Evolutionary conservation across 1,284 basidiomycete species (phyloP), one percentile per base, ranked within the genome.

Genomic region (Schizophyllum amplum): DNA sequence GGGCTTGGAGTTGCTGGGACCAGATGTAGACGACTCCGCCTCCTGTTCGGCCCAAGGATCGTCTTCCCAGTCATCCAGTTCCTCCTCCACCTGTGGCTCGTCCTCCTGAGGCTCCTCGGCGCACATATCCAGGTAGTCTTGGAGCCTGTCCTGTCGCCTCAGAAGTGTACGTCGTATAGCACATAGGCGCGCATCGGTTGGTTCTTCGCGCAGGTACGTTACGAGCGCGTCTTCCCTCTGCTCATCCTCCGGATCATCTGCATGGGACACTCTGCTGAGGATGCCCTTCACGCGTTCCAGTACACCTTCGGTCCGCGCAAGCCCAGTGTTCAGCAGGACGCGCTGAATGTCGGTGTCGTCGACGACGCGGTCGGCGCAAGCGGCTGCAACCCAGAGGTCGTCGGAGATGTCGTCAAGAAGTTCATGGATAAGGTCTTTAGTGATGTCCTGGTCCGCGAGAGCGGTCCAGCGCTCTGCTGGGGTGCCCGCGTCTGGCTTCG

Each of bases 41-140:
- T 69, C 67, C 7, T 71, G 73, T 47, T 86, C 82, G 21, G 75
- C 84, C 90, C 90, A 94, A 9, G 91, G 90, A 69, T 94, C 90
- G 64, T 92, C 90, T 63, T 86, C 83, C 84, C 84, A 87, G 63
- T 84, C 85, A 42, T 83, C 82, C 33, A 73, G 68, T 21, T 66
- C 68, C 24, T 63, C 62, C 24, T 67, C 33, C 33, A 13, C 33
- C 17, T 42, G 33, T 42, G 33, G 33, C 24, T 63, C 62, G 23
- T 67, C n/a, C n/a, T n/a, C n/a, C n/a, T n/a, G n/a, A 6, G 72
- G 61, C 17, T 68, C 71, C 60, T 77, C 74, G 48, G 48, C 20
- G 64, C 72, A 78, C 59, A 90, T 76, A 63, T 86, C 79, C 23
- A 80, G 73, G 59, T 79, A 91, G 5, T 86, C 87, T 60, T 83